Conservation (phyloP, 257 asterid species). For the Gentiana dahurica region DNA sequence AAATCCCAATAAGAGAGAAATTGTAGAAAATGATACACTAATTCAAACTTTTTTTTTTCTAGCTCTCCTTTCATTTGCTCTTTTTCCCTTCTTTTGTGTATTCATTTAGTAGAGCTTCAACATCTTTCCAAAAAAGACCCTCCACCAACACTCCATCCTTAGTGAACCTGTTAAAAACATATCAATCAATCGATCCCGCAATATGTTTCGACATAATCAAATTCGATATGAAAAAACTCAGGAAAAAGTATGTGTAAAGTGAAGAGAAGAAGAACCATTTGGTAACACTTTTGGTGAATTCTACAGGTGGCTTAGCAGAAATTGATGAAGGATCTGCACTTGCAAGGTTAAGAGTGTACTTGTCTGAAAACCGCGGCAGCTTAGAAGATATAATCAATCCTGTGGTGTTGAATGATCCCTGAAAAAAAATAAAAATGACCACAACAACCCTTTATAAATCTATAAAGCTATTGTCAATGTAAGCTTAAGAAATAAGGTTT, state of each 20-base stretch:
- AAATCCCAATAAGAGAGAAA: too few relatives aligned
- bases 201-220: too few relatives aligned
- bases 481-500: too few relatives aligned
- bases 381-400: constrained; percentile 76
- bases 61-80: constrained; percentile 38
- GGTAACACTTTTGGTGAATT: constrained; percentile 83
- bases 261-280: constrained; percentile 48
- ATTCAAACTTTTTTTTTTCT: neutral
- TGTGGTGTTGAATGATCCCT: constrained; percentile 74
- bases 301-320: constrained; percentile 77
- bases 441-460: too few relatives aligned
- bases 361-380: constrained; percentile 90
- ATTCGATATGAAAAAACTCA: neutral
- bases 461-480: too few relatives aligned
- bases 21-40: too few relatives aligned
- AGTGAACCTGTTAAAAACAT: constrained; percentile 62
- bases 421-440: constrained; percentile 1
- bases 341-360: constrained; percentile 67
- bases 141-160: constrained; percentile 95
- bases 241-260: neutral
- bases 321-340: constrained; percentile 87
- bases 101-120: constrained; percentile 48
- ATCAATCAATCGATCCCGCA: too few relatives aligned
- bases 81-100: constrained; percentile 67
- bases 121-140: constrained; percentile 90